Conservation (phyloP, 331 rosid species). For the Quercus lobata region DNA sequence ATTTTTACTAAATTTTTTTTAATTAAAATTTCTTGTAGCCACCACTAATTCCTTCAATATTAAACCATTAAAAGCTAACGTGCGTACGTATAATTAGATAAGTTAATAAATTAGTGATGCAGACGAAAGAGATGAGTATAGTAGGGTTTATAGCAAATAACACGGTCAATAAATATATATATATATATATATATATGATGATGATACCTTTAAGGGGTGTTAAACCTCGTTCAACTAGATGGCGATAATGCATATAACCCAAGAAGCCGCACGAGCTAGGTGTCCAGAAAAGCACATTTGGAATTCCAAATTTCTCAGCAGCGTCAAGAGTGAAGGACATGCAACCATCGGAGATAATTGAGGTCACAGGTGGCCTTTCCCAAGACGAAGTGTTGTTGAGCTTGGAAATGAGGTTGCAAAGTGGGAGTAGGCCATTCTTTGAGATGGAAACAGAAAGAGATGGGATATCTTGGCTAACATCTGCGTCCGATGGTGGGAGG, state of each 20-base stretch:
- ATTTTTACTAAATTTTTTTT: too few relatives aligned
- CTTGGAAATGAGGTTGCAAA: background rate
- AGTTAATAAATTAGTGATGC: too few relatives aligned
- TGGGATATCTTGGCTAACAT: constrained; percentile 17
- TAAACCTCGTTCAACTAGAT: background rate
- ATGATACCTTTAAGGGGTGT: background rate
- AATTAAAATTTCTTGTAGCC: too few relatives aligned
- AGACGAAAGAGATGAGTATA: too few relatives aligned
- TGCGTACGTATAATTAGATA: too few relatives aligned
- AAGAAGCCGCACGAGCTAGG: background rate
- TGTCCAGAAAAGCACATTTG: background rate
- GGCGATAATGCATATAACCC: background rate
- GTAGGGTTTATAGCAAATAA: too few relatives aligned
- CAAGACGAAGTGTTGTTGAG: background rate
- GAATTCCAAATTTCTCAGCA: background rate
- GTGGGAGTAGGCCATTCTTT: background rate
- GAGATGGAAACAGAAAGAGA: background rate
- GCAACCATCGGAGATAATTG: background rate
- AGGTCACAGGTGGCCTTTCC: background rate
- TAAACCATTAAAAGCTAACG: too few relatives aligned
- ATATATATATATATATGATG: too few relatives aligned
- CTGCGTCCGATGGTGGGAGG: background rate
- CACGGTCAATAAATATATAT: too few relatives aligned
- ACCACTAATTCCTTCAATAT: too few relatives aligned
- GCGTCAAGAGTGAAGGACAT: background rate